A percentile compares a stretch with the other conserved stretches of the same genome.
Conservation (phyloP, 257 asterid species). For the Gardenia jasminoides region DNA sequence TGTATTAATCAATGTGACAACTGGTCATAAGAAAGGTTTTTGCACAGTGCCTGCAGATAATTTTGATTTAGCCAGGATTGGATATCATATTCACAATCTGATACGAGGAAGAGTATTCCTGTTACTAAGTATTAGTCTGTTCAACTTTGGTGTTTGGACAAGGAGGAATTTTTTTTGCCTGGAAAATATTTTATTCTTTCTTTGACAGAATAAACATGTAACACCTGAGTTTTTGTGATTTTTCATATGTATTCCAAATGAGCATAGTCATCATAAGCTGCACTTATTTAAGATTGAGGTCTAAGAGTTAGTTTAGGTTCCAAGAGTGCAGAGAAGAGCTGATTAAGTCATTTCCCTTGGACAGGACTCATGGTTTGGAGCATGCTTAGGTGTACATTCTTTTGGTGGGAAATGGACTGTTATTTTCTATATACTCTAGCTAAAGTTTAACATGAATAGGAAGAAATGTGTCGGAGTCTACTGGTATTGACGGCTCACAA, state of each 20-base stretch:
- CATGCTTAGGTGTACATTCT: not conserved
- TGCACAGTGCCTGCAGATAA: not conserved
- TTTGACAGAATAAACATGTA: not conserved
- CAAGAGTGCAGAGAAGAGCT: not conserved
- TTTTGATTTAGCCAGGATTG: not conserved
- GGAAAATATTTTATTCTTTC: not conserved
- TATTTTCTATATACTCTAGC: not conserved
- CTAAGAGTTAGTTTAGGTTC: not conserved
- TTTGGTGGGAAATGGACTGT: not conserved
- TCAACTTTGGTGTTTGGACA: not conserved
- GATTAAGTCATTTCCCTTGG: conserved; percentile 1
- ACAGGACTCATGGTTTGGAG: not conserved
- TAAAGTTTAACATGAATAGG: not conserved
- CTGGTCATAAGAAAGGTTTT: not conserved
- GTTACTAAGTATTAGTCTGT: not conserved
- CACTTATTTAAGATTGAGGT: not conserved
- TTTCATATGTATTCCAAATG: too few species aligned
- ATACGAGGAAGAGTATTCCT: not conserved
- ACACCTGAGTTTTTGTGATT: too few species aligned
- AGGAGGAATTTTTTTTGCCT: not conserved
- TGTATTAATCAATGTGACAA: not conserved
- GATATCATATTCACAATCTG: not conserved
- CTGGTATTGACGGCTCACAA: not conserved
- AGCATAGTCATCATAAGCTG: not conserved
- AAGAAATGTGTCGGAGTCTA: not conserved